Evolutionary conservation across 495 filamentous ascomycete species (phyloP), one percentile per base, ranked within the genome.

Genomic region (Cladorrhinum samala): DNA sequence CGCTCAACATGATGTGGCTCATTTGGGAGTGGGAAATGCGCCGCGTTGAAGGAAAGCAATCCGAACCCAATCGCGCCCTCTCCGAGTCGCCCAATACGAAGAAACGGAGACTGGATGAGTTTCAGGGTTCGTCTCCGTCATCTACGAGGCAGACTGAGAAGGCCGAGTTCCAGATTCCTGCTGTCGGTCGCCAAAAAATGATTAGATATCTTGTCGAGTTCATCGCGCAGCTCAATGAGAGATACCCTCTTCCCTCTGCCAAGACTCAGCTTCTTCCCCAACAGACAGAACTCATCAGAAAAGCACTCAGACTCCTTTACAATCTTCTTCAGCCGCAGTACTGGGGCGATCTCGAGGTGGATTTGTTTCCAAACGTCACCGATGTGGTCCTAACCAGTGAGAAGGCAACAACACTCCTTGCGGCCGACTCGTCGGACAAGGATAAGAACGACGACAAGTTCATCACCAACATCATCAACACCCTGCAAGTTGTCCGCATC

Each of bases 11-110:
- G 56, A 91, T 97, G 67, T 84, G 79, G 53, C 66, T 97, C 46
- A 88, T 97, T 55, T 90, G 89, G 83, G 77, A 84, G 40, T 99
- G 94, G 93, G 94, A 99, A 64, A 79, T 93, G 61, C 83, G 82
- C 33, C 81, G 90, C 9, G 80, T 88, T 3, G 80, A 81, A 49
- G 78, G 79, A 2, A 75, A 74, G 38, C 67, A 63, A 16, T 57
- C 56, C 3, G 65, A 71, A 33, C 61, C 73, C 6, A 48, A 67
- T 13, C 76, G 78, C 40, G 74, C 70, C 9, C 62, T 74, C 16
- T 80, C 81, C 0, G 83, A 88, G 55, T 89, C 87, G 2, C 88
- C 87, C 18, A 84, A 81, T 53, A 69, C 83, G 9, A 84, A 76
- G 68, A 95, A 94, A 71, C 78, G 89, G 19, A 91, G 82, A 63